Conservation (phyloP, 2,329 filamentous ascomycete genomes). For the Chaetomium sp. region DNA sequence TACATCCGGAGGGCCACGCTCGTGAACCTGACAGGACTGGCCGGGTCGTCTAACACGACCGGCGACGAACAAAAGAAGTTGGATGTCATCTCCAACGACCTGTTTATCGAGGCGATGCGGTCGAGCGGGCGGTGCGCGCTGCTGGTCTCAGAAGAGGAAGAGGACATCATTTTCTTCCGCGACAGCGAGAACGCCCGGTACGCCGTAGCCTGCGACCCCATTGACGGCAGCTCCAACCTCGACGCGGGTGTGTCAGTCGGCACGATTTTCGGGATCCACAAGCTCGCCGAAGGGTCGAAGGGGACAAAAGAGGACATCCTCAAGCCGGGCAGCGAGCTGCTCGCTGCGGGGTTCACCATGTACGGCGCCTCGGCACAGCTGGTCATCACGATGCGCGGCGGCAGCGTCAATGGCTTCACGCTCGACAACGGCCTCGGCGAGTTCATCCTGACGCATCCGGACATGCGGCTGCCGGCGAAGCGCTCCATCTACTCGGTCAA, state of each 20-base stretch:
- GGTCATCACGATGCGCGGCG: slow-evolving; percentile 92
- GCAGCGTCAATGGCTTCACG: slow-evolving; percentile 93
- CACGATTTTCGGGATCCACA: slow-evolving; percentile 94
- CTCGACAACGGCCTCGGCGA: slow-evolving; percentile 94
- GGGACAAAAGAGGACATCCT: slow-evolving; percentile 81
- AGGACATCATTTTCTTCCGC: slow-evolving; percentile 83
- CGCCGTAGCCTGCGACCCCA: slow-evolving; percentile 93
- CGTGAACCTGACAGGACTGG: slow-evolving; percentile 91
- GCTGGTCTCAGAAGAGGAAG: slow-evolving; percentile 96
- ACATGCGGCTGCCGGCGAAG: slow-evolving; percentile 79
- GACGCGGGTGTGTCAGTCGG: slow-evolving; percentile 97
- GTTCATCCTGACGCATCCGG: slow-evolving; percentile 94
- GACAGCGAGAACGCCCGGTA: slow-evolving; percentile 72
- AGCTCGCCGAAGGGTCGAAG: slow-evolving; percentile 68
- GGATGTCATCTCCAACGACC: slow-evolving; percentile 96
- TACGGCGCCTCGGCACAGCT: slow-evolving; percentile 95
- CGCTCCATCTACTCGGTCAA: slow-evolving; percentile 95
- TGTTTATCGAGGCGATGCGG: slow-evolving; percentile 93
- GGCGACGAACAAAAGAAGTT: slow-evolving; percentile 99
- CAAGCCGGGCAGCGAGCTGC: slow-evolving; percentile 80
- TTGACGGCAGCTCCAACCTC: slow-evolving; percentile 95
- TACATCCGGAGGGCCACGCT: slow-evolving; percentile 95
- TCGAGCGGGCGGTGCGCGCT: slow-evolving; percentile 86
- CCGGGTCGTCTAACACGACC: slow-evolving; percentile 88
- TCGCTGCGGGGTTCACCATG: slow-evolving; percentile 99